Evolutionary conservation across 768 basidiomycete genomes (phyloP).

Genomic region (Kwoniella sp.): DNA sequence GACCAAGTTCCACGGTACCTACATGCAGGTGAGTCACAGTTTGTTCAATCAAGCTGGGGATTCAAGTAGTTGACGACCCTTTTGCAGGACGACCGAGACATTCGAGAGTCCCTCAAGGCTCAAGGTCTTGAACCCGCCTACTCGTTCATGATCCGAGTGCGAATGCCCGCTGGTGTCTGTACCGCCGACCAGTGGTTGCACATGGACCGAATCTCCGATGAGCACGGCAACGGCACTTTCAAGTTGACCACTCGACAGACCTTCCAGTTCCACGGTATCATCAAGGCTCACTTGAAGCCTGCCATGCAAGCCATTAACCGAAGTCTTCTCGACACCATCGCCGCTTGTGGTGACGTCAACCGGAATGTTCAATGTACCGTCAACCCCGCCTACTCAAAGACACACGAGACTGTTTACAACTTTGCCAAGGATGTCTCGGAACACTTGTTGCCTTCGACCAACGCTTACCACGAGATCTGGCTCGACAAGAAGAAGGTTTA

Average conservation of each 20-base stretch:
- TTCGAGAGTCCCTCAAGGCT: constrained; percentile 89
- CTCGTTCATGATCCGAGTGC: constrained; percentile 96
- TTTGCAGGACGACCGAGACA: constrained; percentile 97
- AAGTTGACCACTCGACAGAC: constrained; percentile 98
- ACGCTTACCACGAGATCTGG: constrained; percentile 99
- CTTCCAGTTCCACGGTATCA: constrained; percentile 99
- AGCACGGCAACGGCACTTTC: constrained; percentile 88
- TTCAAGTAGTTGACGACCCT: constrained; percentile 60
- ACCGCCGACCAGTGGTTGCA: constrained; percentile 86
- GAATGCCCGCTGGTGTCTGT: constrained; percentile 96
- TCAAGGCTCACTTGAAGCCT: constrained; percentile 93
- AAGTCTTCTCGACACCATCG: constrained; percentile 86
- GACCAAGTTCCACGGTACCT: constrained; percentile 77
- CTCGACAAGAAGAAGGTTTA: constrained; percentile 94
- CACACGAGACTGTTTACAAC: constrained; percentile 79
- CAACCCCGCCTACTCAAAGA: constrained; percentile 82
- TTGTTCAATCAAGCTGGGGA: neutral
- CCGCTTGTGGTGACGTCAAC: constrained; percentile 98
- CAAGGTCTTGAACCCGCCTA: constrained; percentile 94
- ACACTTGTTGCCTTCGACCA: constrained; percentile 83
- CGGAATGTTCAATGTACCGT: constrained; percentile 87
- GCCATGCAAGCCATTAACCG: constrained; percentile 96
- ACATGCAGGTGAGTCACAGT: constrained; percentile 54
- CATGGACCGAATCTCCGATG: constrained; percentile 95
- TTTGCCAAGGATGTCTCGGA: constrained; percentile 83